Percentiles rank a stretch among this genome's conserved stretches.
Evolutionary conservation across 768 basidiomycete genomes (phyloP).

Genomic region (Collybiopsis confluens): DNA sequence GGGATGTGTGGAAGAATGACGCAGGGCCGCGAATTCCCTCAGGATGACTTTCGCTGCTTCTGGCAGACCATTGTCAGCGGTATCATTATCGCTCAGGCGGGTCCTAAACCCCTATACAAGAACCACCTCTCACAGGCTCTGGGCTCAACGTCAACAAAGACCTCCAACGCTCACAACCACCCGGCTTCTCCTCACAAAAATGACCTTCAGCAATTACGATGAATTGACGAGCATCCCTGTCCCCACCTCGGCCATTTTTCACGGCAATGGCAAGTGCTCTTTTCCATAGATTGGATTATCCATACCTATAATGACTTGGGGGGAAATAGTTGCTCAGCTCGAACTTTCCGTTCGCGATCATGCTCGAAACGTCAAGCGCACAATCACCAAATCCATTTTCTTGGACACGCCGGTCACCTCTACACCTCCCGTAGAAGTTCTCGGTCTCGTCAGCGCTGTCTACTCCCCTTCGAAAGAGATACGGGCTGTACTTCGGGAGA

Average conservation of each 20-base stretch:
- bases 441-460: constrained; percentile 36
- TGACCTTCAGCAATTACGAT: not conserved
- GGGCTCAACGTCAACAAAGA: too few species aligned
- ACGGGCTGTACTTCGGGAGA: constrained; percentile 43
- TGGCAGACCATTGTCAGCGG: too few species aligned
- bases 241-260: not conserved
- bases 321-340: constrained; percentile 34
- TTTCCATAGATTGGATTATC: not conserved
- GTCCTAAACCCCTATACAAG: too few species aligned
- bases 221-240: not conserved
- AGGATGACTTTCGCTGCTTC: too few species aligned
- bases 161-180: not conserved
- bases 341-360: constrained; percentile 48
- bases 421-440: constrained; percentile 29
- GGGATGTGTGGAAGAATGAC: too few species aligned
- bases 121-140: too few species aligned
- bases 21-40: too few species aligned
- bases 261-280: not conserved
- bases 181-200: not conserved
- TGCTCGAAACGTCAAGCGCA: constrained; percentile 42
- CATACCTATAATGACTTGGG: not conserved
- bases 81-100: too few species aligned
- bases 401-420: constrained; percentile 15
- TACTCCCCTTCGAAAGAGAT: constrained; percentile 35
- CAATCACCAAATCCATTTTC: constrained; percentile 35